Conservation (phyloP, 2,329 filamentous ascomycete species). For the Raffaelea arxii region DNA sequence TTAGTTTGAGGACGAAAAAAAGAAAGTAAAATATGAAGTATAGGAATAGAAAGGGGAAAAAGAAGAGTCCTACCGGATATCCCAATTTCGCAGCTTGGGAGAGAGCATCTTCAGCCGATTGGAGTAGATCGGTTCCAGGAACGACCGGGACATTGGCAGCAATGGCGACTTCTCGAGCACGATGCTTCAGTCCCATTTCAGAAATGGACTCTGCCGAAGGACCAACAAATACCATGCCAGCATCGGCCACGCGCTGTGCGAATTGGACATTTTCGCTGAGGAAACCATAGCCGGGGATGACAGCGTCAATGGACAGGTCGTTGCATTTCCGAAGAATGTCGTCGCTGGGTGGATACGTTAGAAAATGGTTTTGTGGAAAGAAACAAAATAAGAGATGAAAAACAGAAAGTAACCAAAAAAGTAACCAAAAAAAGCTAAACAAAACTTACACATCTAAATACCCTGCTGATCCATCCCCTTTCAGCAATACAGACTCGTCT, state of each 20-base stretch:
- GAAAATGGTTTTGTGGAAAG: too few relatives aligned
- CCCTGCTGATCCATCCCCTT: constrained; percentile 8
- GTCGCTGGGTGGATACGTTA: constrained; percentile 5
- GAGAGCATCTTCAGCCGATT: constrained; percentile 38
- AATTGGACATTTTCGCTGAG: constrained; percentile 7
- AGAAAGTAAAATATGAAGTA: neutral
- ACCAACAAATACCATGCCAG: constrained; percentile 16
- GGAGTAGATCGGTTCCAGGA: constrained; percentile 20
- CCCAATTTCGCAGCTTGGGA: constrained; percentile 27
- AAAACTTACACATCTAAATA: constrained; percentile 5
- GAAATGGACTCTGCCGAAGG: constrained; percentile 1
- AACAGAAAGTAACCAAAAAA: too few relatives aligned
- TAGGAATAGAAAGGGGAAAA: too few relatives aligned
- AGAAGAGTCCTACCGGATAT: constrained; percentile 23
- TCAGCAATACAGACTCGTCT: constrained; percentile 11
- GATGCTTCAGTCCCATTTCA: constrained; percentile 8
- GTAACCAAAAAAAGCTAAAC: neutral
- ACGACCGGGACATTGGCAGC: constrained; percentile 32
- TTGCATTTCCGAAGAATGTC: constrained; percentile 11
- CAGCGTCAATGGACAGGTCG: neutral
- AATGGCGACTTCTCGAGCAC: constrained; percentile 13
- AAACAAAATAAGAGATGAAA: too few relatives aligned
- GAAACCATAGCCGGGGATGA: constrained; percentile 10
- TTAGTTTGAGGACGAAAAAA: neutral
- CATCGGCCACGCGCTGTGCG: neutral